Evolutionary conservation across 1,284 basidiomycete genomes (phyloP), one percentile per base, ranked within the genome.

Genomic region (Termitomyces sp.): DNA sequence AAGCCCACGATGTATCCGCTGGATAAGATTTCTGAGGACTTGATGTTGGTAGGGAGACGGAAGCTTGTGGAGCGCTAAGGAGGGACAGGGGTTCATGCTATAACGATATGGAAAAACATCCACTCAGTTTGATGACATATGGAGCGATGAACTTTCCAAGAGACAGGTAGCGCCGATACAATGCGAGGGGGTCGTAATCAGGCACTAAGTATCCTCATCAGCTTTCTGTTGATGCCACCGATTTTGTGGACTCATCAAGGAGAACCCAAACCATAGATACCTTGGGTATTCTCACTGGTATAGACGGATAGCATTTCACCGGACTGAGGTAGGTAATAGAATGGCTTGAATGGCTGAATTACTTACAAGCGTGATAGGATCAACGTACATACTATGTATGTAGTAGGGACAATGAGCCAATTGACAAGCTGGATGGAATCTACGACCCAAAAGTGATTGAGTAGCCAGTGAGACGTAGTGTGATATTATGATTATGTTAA

Each of bases 1-100:
- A 53, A 53, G 52, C 34, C 46, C 44, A 49, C 35, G 14, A 34
- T 31, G 28, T 33, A 43, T 43, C 40, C 46, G 46, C 41, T 53
- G 35, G 26, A 40, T 43, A 33, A 48, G 40, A 48, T 43, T 53
- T 43, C 9, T 13, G 13, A 47, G 21, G 37, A 39, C 40, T 13
- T 47, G 45, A 9, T 42, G 39, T 42, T 43, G 33, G 39, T 18
- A 47, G 34, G 46, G 46, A 48, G 37, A 38, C 46, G 10, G 46
- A 48, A 38, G 46, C 19, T 40, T 21, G 19, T 37, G 21, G 9
- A 31, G 28, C 26, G 26, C 28, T 18, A 46, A 8, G 5, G 16
- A 30, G 26, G 13, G 28, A 48, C 26, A 37, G 45, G 45, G n/a
- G 45, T 11, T 9, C 34, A 18, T 46, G n/a, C 6, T 46, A 9